Evolutionary conservation across 768 basidiomycete species (phyloP).

Genomic region (Collybiopsis luxurians): DNA sequence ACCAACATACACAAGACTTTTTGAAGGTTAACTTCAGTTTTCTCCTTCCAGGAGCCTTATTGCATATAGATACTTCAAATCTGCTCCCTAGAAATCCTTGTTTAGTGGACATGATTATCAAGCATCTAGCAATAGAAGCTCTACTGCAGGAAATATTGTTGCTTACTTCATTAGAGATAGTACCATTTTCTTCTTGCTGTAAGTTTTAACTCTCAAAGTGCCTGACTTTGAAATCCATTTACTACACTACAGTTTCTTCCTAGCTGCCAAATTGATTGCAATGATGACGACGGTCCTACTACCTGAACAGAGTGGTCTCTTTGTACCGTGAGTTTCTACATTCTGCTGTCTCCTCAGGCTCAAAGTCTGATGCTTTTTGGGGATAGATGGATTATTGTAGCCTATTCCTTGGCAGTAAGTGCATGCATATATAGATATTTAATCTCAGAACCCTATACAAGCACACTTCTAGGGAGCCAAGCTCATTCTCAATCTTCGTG

Average conservation of each 20-base stretch:
- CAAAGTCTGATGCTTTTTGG: no score
- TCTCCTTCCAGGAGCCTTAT: not conserved
- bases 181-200: not conserved
- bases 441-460: no score
- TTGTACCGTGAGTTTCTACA: no score
- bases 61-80: not conserved
- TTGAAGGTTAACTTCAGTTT: not conserved
- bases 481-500: not conserved
- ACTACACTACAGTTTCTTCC: not conserved
- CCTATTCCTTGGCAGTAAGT: no score
- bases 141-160: not conserved
- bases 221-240: no score
- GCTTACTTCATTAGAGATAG: not conserved
- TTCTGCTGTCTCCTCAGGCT: no score
- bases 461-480: not conserved
- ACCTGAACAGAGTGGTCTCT: no score
- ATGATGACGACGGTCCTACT: no score
- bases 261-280: not conserved
- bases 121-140: not conserved
- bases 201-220: not conserved
- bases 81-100: not conserved
- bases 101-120: no score
- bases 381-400: no score
- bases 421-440: no score
- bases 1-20: not conserved